A percentile compares a stretch with the other conserved stretches of the same genome.
These are phyloP conservation scores for Diplotaxis tenuifolia DNA, from an alignment of 345 rosid species.

Conservation along the genomic window DNA sequence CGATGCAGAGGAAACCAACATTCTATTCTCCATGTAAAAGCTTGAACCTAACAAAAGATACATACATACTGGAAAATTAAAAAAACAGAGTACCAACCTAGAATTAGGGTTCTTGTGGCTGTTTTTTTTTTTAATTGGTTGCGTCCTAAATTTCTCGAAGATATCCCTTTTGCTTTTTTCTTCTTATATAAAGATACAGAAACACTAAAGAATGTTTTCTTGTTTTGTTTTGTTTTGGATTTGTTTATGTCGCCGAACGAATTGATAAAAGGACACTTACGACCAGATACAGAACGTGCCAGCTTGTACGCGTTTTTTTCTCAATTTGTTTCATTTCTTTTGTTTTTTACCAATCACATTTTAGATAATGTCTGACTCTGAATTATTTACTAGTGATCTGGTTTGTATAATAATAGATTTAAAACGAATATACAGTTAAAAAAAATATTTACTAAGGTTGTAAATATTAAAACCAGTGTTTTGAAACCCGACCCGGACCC, in stretches of 20 bases:
- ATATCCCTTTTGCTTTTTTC: not conserved
- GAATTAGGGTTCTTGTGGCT: constrained; percentile 28
- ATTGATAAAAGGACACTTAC: constrained; percentile 8
- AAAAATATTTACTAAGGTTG: not conserved
- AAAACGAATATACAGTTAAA: not conserved
- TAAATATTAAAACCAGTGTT: too few relatives aligned
- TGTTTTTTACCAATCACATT: constrained; percentile 2
- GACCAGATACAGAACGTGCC: constrained; percentile 33
- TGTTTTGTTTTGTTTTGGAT: not conserved
- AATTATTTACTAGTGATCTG: not conserved
- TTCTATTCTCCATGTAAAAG: not conserved
- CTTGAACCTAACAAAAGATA: constrained; percentile 10
- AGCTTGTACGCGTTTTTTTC: constrained; percentile 30
- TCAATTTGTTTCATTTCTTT: not conserved
- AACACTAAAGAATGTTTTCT: constrained; percentile 25
- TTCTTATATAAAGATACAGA: constrained; percentile 13
- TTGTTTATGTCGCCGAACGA: constrained; percentile 32
- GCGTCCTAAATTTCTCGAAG: not conserved
- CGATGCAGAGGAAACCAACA: too few relatives aligned
- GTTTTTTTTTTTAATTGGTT: too few relatives aligned
- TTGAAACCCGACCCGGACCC: too few relatives aligned
- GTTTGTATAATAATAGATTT: not conserved
- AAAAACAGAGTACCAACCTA: constrained; percentile 10
- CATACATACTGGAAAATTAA: not conserved
- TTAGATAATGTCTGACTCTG: constrained; percentile 1